phyloP scores from a whole-genome alignment of 257 asterid genomes.

The Solanum chmielewskii region DNA sequence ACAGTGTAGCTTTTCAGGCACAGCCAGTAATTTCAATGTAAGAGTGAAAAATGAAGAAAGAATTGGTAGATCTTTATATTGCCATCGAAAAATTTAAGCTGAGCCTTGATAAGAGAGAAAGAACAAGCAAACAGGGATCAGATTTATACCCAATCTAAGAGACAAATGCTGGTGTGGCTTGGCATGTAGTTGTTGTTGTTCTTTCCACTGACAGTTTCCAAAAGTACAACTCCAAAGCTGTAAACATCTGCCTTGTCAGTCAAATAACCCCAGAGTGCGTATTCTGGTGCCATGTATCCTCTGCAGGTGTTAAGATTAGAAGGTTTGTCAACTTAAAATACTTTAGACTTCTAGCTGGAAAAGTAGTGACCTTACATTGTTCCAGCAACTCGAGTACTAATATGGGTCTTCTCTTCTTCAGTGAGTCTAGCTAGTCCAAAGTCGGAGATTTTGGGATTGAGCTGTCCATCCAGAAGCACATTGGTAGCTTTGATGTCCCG shows the following conservation, averaged over 20 bases:
- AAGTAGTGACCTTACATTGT: constrained; percentile 17
- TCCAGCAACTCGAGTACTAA: constrained; percentile 29
- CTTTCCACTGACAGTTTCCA: constrained; percentile 25
- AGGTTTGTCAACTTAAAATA: neutral
- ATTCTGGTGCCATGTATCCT: constrained; percentile 39
- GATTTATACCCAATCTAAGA: constrained; percentile 20
- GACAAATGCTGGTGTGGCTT: neutral
- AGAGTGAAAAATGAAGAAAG: neutral
- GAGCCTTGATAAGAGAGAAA: neutral
- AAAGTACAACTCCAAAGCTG: constrained; percentile 25
- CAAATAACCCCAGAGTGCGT: constrained; percentile 27
- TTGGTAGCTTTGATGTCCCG: constrained; percentile 26
- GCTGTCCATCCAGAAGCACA: constrained; percentile 17
- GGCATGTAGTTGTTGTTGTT: constrained; percentile 10
- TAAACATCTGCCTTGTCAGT: constrained; percentile 29
- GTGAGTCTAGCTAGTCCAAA: constrained; percentile 26
- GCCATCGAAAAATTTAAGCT: neutral
- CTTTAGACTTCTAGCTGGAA: neutral
- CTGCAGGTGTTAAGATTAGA: constrained; percentile 4
- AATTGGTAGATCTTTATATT: too few species aligned
- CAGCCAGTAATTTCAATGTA: neutral
- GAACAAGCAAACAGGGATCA: neutral
- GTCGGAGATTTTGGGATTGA: constrained; percentile 24
- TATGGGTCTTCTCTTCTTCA: constrained; percentile 20
- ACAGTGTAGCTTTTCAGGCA: neutral